Conservation (phyloP, 495 filamentous ascomycete genomes). For the Tuber calosporum region DNA sequence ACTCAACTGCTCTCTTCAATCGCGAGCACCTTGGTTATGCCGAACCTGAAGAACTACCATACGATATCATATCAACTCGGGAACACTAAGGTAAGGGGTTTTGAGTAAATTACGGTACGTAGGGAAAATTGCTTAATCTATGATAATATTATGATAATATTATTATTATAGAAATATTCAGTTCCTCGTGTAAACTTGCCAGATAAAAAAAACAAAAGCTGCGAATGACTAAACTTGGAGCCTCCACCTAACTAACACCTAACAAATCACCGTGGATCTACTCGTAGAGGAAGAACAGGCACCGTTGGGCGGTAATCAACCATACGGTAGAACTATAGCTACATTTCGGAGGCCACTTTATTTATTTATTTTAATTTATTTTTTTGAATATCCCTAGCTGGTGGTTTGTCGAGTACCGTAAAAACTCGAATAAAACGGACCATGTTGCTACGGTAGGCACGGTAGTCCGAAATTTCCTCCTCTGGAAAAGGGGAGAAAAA, state of each 20-base stretch:
- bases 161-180: not conserved
- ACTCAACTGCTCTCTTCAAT: not conserved
- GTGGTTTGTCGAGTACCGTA: not conserved
- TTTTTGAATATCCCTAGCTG: not conserved
- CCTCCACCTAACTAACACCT: not conserved
- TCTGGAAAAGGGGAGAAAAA: too few species aligned
- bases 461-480: too few species aligned
- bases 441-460: too few species aligned
- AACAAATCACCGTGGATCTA: too few species aligned
- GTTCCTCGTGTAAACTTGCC: not conserved
- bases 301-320: not conserved
- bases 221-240: not conserved
- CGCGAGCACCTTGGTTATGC: not conserved
- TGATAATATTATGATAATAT: too few species aligned
- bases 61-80: not conserved
- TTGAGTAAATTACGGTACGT: not conserved
- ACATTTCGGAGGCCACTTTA: not conserved
- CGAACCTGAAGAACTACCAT: not conserved
- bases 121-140: not conserved
- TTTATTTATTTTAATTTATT: too few species aligned
- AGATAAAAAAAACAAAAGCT: not conserved
- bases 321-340: not conserved
- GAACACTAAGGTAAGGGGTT: not conserved
- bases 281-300: not conserved
- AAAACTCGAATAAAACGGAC: too few species aligned